Evolutionary conservation across 441 rosid genomes (phyloP), one percentile per base, ranked within the genome.

Genomic region (Pelargonium fulgidum): DNA sequence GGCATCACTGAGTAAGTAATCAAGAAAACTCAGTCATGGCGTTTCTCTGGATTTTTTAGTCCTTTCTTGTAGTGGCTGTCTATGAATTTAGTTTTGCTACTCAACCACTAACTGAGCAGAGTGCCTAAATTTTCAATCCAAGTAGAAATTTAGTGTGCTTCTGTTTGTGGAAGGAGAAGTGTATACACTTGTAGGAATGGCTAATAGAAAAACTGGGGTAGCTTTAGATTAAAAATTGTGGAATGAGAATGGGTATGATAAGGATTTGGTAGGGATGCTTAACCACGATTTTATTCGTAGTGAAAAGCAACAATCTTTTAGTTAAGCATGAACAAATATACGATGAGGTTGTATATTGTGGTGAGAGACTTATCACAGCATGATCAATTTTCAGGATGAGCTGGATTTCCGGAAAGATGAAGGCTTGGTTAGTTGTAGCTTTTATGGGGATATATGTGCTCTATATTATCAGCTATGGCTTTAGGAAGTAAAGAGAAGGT

Each of bases 1-100:
- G 77, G 73, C 45, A 54, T 69, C 13, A 6, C 73, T 0, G 65
- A 64, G 77, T 74, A 22, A 64, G 77, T 67, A 14, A 14, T 52
- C 17, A 5, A 52, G 7, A 52, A 16, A 5, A 16, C 7, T 52
- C 22, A 52, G 59, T 52, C 59, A 52, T 52, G 59, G 17, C 5
- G 20, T 52, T 52, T 52, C 20, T 52, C 6, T 17, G 8, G 59
- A 14, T 17, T 4, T 52, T 52, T 17, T 52, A 19, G 59, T 16
- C 7, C 59, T 14, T 52, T 52, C 7, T 52, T 14, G 2, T 14
- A 4, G 20, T 52, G 59, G 22, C 20, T 52, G 59, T 6, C 20
- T 19, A 14, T 7, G 6, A 16, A 52, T 52, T 52, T 16, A 6
- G 59, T 52, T 52, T 52, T 52, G 20, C 20, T 14, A 1, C 9